These are phyloP conservation scores for Leishmania mexicana DNA, from an alignment of 208 protist genomes.

Conservation along the genomic window DNA sequence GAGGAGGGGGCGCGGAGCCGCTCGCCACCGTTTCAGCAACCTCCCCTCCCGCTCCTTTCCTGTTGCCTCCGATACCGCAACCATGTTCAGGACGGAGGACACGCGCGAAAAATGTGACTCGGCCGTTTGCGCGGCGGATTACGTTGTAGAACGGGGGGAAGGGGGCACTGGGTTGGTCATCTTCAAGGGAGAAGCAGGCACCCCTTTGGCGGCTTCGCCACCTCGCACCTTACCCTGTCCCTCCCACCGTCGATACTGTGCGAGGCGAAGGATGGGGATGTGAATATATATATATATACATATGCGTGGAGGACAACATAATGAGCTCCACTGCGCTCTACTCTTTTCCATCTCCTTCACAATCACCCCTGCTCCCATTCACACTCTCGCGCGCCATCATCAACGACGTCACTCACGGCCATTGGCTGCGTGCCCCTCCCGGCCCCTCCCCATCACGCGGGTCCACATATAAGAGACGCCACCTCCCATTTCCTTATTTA, in stretches of 20 bases:
- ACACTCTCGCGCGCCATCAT: not conserved
- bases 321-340: not conserved
- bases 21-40: not conserved
- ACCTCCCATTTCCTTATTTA: not conserved
- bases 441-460: not conserved
- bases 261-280: not conserved
- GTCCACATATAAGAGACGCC: not conserved
- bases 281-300: not conserved
- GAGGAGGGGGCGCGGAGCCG: not conserved
- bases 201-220: not conserved
- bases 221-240: not conserved
- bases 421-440: not conserved
- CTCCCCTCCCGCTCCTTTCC: not conserved
- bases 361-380: not conserved
- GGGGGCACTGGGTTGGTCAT: not conserved
- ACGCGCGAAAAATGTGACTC: not conserved
- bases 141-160: not conserved
- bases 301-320: not conserved
- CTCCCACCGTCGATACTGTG: not conserved
- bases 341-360: not conserved
- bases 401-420: not conserved
- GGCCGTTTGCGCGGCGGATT: not conserved
- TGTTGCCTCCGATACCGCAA: not conserved
- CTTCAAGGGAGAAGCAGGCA: not conserved
- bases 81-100: not conserved